A percentile compares a stretch with the other conserved stretches of the same genome.
Conservation (phyloP, 2,329 filamentous ascomycete species). For the Parastagonospora nodorum region DNA sequence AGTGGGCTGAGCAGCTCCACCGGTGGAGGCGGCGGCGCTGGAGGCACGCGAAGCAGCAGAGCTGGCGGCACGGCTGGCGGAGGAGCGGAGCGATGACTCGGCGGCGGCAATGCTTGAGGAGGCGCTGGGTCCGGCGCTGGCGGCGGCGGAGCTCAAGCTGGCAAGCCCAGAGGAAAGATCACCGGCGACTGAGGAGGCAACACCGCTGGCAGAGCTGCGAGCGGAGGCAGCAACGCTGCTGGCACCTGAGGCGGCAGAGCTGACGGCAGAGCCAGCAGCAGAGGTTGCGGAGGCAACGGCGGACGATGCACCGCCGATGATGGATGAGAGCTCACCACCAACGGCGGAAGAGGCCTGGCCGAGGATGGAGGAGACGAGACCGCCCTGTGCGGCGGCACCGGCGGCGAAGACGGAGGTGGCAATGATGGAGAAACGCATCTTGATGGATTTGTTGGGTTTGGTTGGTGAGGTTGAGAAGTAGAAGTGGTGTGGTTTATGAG, state of each 20-base stretch:
- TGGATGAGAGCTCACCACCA: neutral
- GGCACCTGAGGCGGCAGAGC: conserved; percentile 5
- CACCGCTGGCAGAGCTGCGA: conserved; percentile 9
- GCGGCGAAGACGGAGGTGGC: conserved; percentile 36
- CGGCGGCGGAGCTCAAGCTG: conserved; percentile 18
- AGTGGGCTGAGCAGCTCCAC: conserved; percentile 27
- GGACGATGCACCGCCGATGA: conserved; percentile 10
- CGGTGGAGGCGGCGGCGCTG: conserved; percentile 9
- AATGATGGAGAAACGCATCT: conserved; percentile 45
- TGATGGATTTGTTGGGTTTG: conserved; percentile 19
- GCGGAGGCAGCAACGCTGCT: conserved; percentile 13
- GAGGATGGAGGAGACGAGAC: conserved; percentile 29
- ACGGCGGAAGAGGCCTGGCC: conserved; percentile 16
- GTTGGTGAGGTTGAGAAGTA: conserved; percentile 1
- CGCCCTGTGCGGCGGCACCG: conserved; percentile 34
- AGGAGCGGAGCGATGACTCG: conserved; percentile 4
- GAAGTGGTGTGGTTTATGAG: conserved; percentile 8
- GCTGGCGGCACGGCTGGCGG: conserved; percentile 12
- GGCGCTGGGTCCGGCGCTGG: conserved; percentile 10
- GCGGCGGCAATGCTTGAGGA: neutral
- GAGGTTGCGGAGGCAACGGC: conserved; percentile 9
- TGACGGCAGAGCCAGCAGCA: conserved; percentile 9
- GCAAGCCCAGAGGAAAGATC: conserved; percentile 16
- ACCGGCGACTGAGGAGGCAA: conserved; percentile 18
- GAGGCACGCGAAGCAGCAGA: conserved; percentile 19